phyloP scores from a whole-genome alignment of 1,284 basidiomycete species.

The Ustilago lituana region DNA sequence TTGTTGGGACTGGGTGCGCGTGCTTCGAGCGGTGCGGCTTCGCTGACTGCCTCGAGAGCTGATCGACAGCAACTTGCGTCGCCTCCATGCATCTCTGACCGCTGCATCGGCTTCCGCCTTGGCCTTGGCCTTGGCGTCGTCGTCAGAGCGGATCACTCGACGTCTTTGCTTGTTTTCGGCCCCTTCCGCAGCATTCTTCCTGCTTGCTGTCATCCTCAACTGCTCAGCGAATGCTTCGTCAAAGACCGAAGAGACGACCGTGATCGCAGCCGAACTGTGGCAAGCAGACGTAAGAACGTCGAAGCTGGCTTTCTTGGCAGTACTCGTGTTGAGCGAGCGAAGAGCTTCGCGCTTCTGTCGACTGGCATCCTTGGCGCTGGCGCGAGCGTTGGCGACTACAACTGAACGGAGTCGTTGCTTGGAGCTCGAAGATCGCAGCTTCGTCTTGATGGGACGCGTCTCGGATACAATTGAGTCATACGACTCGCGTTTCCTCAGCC shows the following conservation, averaged over 20 bases:
- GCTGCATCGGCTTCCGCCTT: slow-evolving; percentile 34
- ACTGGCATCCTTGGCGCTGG: slow-evolving; percentile 6
- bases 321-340: slow-evolving; percentile 5
- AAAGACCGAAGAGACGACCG: slow-evolving; percentile 36
- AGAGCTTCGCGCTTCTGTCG: slow-evolving; percentile 23
- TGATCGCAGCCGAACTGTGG: slow-evolving; percentile 35
- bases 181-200: not conserved
- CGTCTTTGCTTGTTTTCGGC: not conserved
- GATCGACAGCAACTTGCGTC: slow-evolving; percentile 35
- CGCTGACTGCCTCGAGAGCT: slow-evolving; percentile 37
- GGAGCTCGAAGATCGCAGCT: slow-evolving; percentile 30
- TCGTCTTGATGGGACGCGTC: slow-evolving; percentile 3
- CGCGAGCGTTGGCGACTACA: not conserved
- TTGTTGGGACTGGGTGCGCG: not conserved
- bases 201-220: slow-evolving; percentile 3
- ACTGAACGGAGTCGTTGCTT: slow-evolving; percentile 14
- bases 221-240: slow-evolving; percentile 33
- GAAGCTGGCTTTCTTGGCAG: slow-evolving; percentile 6
- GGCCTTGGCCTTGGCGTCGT: slow-evolving; percentile 21
- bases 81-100: slow-evolving; percentile 25
- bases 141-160: not conserved
- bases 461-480: slow-evolving; percentile 13
- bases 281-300: slow-evolving; percentile 16
- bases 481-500: slow-evolving; percentile 4
- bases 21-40: slow-evolving; percentile 10